Base-by-base conservation (phyloP, 1,139 yeast genomes). In the Lodderomyces elongisporus region DNA sequence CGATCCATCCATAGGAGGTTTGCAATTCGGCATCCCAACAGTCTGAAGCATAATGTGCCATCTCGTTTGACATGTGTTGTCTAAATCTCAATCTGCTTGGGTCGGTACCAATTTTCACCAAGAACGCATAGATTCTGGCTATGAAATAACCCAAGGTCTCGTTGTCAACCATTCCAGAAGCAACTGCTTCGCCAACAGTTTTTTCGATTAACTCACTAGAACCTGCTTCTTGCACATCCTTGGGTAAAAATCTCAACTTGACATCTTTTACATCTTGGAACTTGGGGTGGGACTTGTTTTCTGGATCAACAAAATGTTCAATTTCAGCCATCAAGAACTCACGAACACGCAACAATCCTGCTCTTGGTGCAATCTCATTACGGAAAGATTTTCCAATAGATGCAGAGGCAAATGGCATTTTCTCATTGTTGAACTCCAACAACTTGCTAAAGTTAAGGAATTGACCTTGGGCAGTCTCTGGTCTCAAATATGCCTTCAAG, bases 391-490 rank as follows among this genome's bases (percentile, higher is more conserved):
- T 93, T 56, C 99, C 99, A 55, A 93, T 87, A 27, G 96, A 85
- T 30, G 98, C 98, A 41, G 96, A 87, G 13, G 99, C 99, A 63
- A 93, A 93, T 39, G 99, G 99, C 91, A 93, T 89, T 62, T 82
- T 85, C 58, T 84, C 80, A 66, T 93, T 93, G 76, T 93, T 93
- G 72, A 81, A 85, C 52, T 93, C 98, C 52, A 88, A 77, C 54
- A 93, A 74, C 67, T 91, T 91, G 67, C 77, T 76, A 64, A 93
- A 93, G 74, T 93, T 93, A 56, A 93, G 74, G 63, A 93, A 93
- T 66, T 93, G 98, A 53, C 99, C 98, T 70, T 93, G 99, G 18
- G 99, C 99, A 42, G 99, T 93, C 69, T 93, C 99, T 39, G 99
- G 99, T 65, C 99, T 81, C 56, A 93, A 68, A 65, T 76, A 93